Evolutionary conservation across 805 yeast species (phyloP).

Genomic region (Pichia thaimueangensis): DNA sequence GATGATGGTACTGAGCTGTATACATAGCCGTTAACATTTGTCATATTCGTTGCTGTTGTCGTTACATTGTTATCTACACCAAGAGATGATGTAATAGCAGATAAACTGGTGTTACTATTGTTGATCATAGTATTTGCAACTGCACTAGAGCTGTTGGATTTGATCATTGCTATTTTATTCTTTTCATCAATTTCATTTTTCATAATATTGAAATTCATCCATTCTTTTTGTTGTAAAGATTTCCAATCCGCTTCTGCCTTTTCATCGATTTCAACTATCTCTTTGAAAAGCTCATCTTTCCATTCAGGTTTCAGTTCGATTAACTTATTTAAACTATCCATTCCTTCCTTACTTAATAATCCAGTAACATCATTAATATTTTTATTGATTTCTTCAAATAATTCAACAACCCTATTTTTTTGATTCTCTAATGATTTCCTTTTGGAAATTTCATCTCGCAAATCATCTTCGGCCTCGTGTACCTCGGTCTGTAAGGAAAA

Average conservation of each 20-base stretch:
- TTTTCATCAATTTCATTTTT: conserved; percentile 20
- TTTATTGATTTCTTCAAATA: conserved; percentile 21
- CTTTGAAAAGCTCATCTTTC: conserved; percentile 25
- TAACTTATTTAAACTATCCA: conserved; percentile 18
- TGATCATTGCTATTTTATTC: conserved; percentile 5
- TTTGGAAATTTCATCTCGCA: conserved; percentile 23
- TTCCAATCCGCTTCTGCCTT: conserved; percentile 35
- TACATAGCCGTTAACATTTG: conserved; percentile 8
- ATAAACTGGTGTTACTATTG: conserved; percentile 20
- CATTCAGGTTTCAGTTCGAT: conserved; percentile 26
- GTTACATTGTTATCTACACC: not conserved
- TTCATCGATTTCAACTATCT: conserved; percentile 28
- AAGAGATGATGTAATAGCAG: not conserved
- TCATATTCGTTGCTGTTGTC: conserved; percentile 17
- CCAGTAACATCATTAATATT: conserved; percentile 27
- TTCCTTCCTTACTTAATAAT: conserved; percentile 24
- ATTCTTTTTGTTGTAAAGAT: conserved; percentile 34
- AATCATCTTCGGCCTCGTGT: conserved; percentile 29
- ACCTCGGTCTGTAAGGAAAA: conserved; percentile 24
- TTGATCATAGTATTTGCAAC: conserved; percentile 21
- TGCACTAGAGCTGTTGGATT: too few species aligned
- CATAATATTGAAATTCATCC: conserved; percentile 24
- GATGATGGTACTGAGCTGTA: conserved; percentile 7
- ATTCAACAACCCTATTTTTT: conserved; percentile 19
- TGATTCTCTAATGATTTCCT: conserved; percentile 24